These are phyloP conservation scores for Fraxinus angustifolia DNA, from an alignment of 305 asterid genomes.

Conservation along the genomic window DNA sequence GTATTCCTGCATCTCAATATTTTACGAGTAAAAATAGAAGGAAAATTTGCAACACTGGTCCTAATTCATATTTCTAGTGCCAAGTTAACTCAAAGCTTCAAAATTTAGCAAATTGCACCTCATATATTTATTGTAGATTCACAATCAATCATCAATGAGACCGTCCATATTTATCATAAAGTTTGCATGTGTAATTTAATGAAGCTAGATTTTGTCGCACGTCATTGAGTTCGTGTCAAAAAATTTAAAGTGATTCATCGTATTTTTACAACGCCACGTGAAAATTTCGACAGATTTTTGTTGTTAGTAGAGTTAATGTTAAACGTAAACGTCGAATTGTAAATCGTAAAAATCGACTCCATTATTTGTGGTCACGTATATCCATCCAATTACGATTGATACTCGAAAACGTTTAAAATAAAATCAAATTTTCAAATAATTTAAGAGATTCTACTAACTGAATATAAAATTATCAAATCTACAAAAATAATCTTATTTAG, in stretches of 20 bases:
- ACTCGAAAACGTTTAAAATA: background rate
- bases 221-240: background rate
- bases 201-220: background rate
- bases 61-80: background rate
- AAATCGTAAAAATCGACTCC: no score
- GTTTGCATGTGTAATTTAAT: background rate
- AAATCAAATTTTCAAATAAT: background rate
- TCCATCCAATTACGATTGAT: background rate
- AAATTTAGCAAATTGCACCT: background rate
- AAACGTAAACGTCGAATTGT: background rate
- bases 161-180: background rate
- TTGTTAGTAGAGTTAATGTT: background rate
- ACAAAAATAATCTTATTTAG: background rate
- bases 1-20: background rate
- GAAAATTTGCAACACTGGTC: background rate
- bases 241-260: background rate
- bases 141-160: background rate
- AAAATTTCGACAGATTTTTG: background rate
- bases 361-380: background rate
- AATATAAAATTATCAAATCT: background rate
- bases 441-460: background rate
- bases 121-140: background rate
- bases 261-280: background rate
- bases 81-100: background rate
- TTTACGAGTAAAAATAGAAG: background rate